Evolutionary conservation across 306 rosid genomes (phyloP), one percentile per base, ranked within the genome.

Genomic region (Mimosa bimucronata): DNA sequence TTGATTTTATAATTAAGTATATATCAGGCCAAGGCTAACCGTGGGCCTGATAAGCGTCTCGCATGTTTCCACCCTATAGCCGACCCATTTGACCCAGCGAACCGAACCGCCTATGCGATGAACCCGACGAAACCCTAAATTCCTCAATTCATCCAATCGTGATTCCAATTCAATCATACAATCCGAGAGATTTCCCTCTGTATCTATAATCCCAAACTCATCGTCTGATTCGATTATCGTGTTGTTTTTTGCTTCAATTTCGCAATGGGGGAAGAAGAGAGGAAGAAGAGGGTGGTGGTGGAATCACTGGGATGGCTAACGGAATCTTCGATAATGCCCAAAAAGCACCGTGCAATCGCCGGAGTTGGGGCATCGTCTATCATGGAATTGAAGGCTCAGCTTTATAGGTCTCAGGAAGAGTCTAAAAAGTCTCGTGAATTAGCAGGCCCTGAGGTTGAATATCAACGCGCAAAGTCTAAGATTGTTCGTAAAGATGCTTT

Each of bases 271-370:
- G 94, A 80, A 7, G 90, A 81, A 57, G 82, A 78, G 46, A 74
- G 7, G 81, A 91, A 87, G 88, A 85, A 81, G 88, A 87, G 90
- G 83, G 74, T 84, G 34, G 95, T 73, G 46, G 85, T 89, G 26
- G 98, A 90, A 79, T 94, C 98, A 13, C 90, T 94, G 21, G 98
- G 98, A 91, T 94, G 98, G 98, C 95, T 94, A 4, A 94, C 97
- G 85, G 98, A 94, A 71, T 92, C 98, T 5, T 64, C 98, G 58
- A 94, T 94, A 14, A 94, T 94, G 98, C 98, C 98, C 40, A 92
- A 85, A 90, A 94, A 92, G 87, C 98, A 92, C 85, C 83, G 92
- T 15, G 91, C 94, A 77, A 94, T 94, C 16, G 84, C 78, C 13
- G 98, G 97, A 18, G 98, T 94, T 5, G 98, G 98, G 6, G 91